These are phyloP conservation scores for Salvia rosmarinus DNA, from an alignment of 257 asterid genomes.

Conservation along the genomic window DNA sequence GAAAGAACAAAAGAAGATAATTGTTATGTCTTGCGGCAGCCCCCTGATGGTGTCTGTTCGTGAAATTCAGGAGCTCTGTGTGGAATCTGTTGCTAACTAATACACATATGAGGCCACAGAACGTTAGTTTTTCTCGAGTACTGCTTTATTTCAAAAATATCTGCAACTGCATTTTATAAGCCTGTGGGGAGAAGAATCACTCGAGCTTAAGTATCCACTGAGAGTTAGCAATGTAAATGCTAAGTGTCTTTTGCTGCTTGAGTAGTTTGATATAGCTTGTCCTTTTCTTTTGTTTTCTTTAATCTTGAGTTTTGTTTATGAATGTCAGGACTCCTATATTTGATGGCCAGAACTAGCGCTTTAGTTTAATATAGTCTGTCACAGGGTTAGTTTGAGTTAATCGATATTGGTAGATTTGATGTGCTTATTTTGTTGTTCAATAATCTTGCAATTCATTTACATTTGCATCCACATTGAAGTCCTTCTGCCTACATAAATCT, in stretches of 20 bases:
- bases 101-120: too few species aligned
- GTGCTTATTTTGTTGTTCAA: background rate
- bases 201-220: background rate
- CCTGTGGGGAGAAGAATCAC: background rate
- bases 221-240: background rate
- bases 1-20: background rate
- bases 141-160: too few species aligned
- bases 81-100: background rate
- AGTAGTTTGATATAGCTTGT: background rate
- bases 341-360: background rate
- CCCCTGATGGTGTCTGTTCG: background rate
- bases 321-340: background rate
- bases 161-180: too few species aligned
- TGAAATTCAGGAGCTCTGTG: background rate
- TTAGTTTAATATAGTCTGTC: too few species aligned
- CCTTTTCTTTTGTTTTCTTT: background rate
- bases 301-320: constrained; percentile 11
- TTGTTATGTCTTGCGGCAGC: background rate
- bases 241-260: background rate
- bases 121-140: too few species aligned
- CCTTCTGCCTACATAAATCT: too few species aligned
- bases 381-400: too few species aligned
- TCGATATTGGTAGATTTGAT: background rate
- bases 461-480: background rate
- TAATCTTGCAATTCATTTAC: background rate